Evolutionary conservation across 225 moss, liverwort and hornwort species (phyloP), one percentile per base, ranked within the genome.

Genomic region (Rhytidiadelphus loreus): DNA sequence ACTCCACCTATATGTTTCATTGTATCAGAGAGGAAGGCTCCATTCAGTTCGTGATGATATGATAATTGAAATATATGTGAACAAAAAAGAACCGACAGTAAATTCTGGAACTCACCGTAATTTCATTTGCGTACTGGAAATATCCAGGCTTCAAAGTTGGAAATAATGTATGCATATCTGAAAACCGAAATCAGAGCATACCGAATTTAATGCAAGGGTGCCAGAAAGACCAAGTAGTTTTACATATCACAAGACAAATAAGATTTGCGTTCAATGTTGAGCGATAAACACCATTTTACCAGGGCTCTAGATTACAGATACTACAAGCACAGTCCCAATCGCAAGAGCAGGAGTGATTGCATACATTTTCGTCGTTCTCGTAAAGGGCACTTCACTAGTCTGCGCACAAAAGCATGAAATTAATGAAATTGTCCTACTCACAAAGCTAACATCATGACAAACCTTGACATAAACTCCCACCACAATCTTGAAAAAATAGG

Each of bases 131-230:
- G 89, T 94, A 96, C 80, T 92, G 95, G 86, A 96, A 96, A 86
- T 93, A 95, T 88, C 97, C 97, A 90, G 96, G 94, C 92, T 87
- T 92, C 83, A 91, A n/a, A 87, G 93, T 94, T 86, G 97, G 96
- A 92, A 97, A 96, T 75, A 93, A 89, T 59, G 90, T 87, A 84
- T 89, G 93, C 96, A 97, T 96, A 82, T 95, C 97, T 97, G 94
- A 50, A 93, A 91, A 73, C 35, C 79, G 55, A 90, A 81, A 83
- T 87, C 29, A 41, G 61, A 87, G 76, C 68, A 80, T 83, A 65
- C 35, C 80, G 59, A 74, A 64, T 80, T 41, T 59, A 89, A 62
- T 58, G 82, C 16, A 46, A 85, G 64, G 50, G 43, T 58, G 48
- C 15, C 70, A 89, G 64, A 79, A 43, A 89, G 80, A n/a, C 41